Evolutionary conservation across 306 rosid genomes (phyloP).

Genomic region (Cucurbita moschata): DNA sequence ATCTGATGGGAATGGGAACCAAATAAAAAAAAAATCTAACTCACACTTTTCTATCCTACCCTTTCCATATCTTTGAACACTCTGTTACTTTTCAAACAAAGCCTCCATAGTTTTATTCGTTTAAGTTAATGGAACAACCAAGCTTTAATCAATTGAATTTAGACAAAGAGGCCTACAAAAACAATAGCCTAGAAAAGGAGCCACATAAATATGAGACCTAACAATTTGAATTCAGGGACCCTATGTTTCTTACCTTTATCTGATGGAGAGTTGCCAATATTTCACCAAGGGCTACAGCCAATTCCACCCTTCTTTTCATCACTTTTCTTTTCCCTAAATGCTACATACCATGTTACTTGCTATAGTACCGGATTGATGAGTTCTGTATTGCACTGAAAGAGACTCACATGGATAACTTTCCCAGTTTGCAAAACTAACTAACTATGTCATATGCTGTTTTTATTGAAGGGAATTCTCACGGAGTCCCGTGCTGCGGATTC

Average conservation of each 20-base stretch:
- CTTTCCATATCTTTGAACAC: not conserved
- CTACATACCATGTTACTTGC: not conserved
- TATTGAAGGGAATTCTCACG: constrained; percentile 52
- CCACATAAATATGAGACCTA: not conserved
- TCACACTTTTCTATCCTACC: not conserved
- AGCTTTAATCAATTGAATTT: not conserved
- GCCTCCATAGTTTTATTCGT: not conserved
- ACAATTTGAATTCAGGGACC: not conserved
- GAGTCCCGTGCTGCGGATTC: constrained; percentile 47
- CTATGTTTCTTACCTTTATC: not conserved
- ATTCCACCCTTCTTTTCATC: not conserved
- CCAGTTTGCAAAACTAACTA: not conserved
- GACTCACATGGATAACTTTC: not conserved
- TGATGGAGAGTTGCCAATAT: not conserved
- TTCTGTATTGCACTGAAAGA: not conserved
- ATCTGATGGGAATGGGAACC: not conserved
- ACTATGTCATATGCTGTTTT: not conserved
- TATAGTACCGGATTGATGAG: not conserved
- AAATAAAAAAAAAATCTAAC: not conserved
- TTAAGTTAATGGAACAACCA: not conserved
- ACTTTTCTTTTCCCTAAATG: not conserved
- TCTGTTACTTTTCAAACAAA: not conserved
- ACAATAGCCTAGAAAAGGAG: not conserved
- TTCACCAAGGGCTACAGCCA: not conserved
- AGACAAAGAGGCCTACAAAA: not conserved